Evolutionary conservation across 768 basidiomycete species (phyloP), one percentile per base, ranked within the genome.

Genomic region (Pilatotrama ljubarskyi): DNA sequence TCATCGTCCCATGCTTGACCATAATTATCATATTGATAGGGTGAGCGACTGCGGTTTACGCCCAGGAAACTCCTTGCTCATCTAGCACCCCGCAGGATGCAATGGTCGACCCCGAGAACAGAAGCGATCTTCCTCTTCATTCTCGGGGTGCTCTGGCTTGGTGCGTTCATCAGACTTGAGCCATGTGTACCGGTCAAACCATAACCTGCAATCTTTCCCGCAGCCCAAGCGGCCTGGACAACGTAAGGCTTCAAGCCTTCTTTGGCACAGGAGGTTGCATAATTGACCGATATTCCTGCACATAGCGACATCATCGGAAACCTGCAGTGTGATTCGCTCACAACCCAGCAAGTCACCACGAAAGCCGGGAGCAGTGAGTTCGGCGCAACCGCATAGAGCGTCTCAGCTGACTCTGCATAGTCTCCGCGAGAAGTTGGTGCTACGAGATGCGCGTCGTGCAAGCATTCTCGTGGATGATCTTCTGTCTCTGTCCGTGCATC

Each of bases 381-480:
- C 47, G 11, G 35, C 42, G 22, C 25, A 57, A 32, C 43, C 11
- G 37, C 18, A 14, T 20, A 5, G 15, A 18, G 38, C 49, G 29
- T 43, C 58, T 37, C 63, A 61, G 61, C 64, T 47, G 29, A 26
- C 44, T 10, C 51, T 43, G 22, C 17, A n/a, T 52, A 91, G 91
- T 83, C 56, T 80, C 81, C 51, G 72, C 74, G 8, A 75, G 76
- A 64, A 70, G 75, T 25, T 91, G 80, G 64, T 93, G 91, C 70
- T 87, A 89, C 70, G 83, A 90, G 68, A 88, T 91, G 86, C 90
- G 88, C 72, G 85, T 85, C 46, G 78, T 90, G 35, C 82, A 91
- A 64, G 89, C 87, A 2, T 83, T 92, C 69, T 91, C 90, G 0
- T 92, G 91, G 91, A 78, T 82, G 68, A 73, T 83, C 51, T 92